Percentiles rank a stretch among this genome's conserved stretches.
These are phyloP conservation scores for Exophiala lecanii-corni DNA, from an alignment of 2,329 filamentous ascomycete species.

Conservation along the genomic window DNA sequence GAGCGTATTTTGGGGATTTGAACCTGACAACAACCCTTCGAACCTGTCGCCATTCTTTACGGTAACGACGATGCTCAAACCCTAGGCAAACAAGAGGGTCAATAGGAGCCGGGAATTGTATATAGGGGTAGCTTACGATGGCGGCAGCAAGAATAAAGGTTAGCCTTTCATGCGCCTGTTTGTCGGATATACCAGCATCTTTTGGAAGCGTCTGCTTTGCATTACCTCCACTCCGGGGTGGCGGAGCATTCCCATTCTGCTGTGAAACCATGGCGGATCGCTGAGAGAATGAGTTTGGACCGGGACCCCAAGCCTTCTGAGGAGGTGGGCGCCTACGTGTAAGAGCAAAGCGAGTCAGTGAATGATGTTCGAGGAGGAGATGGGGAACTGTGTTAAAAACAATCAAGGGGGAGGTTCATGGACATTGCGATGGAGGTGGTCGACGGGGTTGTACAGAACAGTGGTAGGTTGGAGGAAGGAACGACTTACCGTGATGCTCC, in stretches of 20 bases:
- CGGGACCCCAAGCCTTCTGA: constrained; percentile 58
- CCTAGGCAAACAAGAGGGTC: constrained; percentile 37
- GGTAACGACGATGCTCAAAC: constrained; percentile 51
- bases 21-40: constrained; percentile 57
- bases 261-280: constrained; percentile 45
- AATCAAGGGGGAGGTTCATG: too few relatives aligned
- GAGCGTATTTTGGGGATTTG: constrained; percentile 48
- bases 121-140: constrained; percentile 46
- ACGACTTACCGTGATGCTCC: constrained; percentile 17
- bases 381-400: too few relatives aligned
- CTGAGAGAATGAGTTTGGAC: constrained; percentile 58
- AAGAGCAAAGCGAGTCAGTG: constrained; percentile 2
- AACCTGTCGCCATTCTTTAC: constrained; percentile 58
- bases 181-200: constrained; percentile 51
- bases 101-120: neutral
- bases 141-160: constrained; percentile 56
- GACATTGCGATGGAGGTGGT: too few relatives aligned
- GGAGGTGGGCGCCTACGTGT: constrained; percentile 12
- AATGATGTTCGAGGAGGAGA: too few relatives aligned
- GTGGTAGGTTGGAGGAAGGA: neutral
- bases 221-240: constrained; percentile 38
- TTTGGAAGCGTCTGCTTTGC: constrained; percentile 35
- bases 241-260: constrained; percentile 51
- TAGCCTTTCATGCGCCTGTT: constrained; percentile 57
- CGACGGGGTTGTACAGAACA: too few relatives aligned